Conservation (phyloP, 208 protist genomes). For the Trypanosoma conorhini region DNA sequence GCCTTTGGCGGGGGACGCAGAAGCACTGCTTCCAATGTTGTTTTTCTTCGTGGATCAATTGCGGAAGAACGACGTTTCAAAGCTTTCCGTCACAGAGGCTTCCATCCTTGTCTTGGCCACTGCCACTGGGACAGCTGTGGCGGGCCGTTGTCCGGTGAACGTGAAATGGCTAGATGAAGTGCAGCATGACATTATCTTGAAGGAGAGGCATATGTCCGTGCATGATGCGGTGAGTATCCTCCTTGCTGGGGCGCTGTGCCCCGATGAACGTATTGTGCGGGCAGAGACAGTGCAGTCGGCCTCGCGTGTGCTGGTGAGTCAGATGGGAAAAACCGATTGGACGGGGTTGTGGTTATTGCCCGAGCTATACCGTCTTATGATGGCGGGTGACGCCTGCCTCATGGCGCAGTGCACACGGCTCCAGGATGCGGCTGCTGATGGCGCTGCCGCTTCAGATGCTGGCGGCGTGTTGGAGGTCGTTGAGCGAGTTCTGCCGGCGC, state of each 20-base stretch:
- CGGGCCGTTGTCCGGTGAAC: not conserved
- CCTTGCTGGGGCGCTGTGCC: conserved; percentile 12
- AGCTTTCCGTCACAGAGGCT: conserved; percentile 2
- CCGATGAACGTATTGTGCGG: not conserved
- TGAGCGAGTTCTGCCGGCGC: conserved; percentile 10
- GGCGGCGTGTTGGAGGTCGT: conserved; percentile 9
- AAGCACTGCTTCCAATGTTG: not conserved
- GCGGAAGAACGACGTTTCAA: not conserved
- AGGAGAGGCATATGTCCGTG: conserved; percentile 27
- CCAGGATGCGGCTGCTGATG: not conserved
- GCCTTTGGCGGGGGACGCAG: not conserved
- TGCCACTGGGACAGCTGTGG: not conserved
- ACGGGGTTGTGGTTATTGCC: conserved; percentile 33
- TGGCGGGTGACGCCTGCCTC: conserved; percentile 26
- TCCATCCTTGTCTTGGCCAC: not conserved
- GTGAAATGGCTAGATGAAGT: conserved; percentile 7
- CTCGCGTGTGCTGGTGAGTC: conserved; percentile 17
- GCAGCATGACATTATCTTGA: conserved; percentile 32
- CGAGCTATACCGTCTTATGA: conserved; percentile 35
- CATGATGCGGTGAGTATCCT: conserved; percentile 31
- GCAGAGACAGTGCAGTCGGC: conserved; percentile 24
- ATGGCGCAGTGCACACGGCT: conserved; percentile 14
- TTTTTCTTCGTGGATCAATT: not conserved
- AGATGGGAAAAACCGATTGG: conserved; percentile 29
- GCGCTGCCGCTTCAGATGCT: not conserved